A percentile compares a stretch with the other conserved stretches of the same genome.
Evolutionary conservation across 2,329 filamentous ascomycete genomes (phyloP).

Genomic region (Bipolaris bicolor): DNA sequence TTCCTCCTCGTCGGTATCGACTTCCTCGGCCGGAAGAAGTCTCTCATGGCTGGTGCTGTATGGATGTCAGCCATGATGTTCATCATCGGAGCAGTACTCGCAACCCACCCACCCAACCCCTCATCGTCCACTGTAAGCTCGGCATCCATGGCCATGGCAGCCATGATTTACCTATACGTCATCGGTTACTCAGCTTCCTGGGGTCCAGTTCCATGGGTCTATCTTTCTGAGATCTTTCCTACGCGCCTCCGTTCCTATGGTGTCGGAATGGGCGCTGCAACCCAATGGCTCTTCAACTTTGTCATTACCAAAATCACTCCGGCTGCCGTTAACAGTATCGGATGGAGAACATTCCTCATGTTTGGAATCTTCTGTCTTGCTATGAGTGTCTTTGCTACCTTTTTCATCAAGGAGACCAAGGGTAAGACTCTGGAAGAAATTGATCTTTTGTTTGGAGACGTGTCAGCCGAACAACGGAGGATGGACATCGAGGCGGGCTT

Average conservation of each 20-base stretch:
- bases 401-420: constrained; percentile 54
- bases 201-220: constrained; percentile 78
- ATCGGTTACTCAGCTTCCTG: constrained; percentile 72
- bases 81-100: constrained; percentile 66
- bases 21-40: constrained; percentile 64
- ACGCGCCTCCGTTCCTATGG: constrained; percentile 69
- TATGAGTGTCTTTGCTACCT: constrained; percentile 53
- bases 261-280: constrained; percentile 72
- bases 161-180: constrained; percentile 78
- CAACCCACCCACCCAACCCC: constrained; percentile 49
- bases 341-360: constrained; percentile 54
- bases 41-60: constrained; percentile 69
- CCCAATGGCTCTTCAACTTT: constrained; percentile 77
- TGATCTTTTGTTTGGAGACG: constrained; percentile 53
- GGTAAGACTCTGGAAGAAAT: constrained; percentile 54
- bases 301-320: constrained; percentile 68
- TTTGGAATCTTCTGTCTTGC: constrained; percentile 57
- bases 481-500: constrained; percentile 10
- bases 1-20: constrained; percentile 75
- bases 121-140: constrained; percentile 43
- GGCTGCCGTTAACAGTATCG: constrained; percentile 63
- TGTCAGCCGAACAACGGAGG: constrained; percentile 9
- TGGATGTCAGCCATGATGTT: constrained; percentile 70
- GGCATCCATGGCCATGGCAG: constrained; percentile 66
- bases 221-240: constrained; percentile 77